Evolutionary conservation across 192 early-diverging fungal species (phyloP).

Genomic region (Piromyces finnis): DNA sequence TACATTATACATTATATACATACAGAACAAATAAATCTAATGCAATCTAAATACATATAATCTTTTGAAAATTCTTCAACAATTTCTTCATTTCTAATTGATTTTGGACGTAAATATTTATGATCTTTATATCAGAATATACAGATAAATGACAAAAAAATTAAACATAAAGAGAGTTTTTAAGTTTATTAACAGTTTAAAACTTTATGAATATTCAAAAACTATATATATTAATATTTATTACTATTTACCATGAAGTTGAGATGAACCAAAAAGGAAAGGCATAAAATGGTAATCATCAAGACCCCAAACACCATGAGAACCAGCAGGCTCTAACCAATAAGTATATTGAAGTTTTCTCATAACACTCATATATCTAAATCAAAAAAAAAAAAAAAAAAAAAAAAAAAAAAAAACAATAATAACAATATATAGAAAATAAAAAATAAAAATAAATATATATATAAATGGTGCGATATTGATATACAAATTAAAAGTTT

Average conservation of each 20-base stretch:
- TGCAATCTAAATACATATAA: conserved; percentile 73
- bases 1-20: no score
- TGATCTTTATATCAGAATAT: conserved; percentile 22
- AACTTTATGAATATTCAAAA: no score
- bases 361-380: conserved; percentile 74
- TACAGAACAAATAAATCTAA: conserved; percentile 42
- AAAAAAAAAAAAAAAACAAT: background rate
- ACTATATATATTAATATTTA: no score
- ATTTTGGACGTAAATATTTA: conserved; percentile 51
- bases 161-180: no score
- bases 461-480: no score
- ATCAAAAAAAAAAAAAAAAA: background rate
- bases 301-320: conserved; percentile 97
- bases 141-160: no score
- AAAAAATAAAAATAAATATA: no score
- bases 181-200: no score
- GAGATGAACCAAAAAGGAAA: conserved; percentile 78
- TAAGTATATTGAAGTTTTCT: conserved; percentile 75
- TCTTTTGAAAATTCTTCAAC: conserved; percentile 40
- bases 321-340: conserved; percentile 93
- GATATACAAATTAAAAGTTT: no score
- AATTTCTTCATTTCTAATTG: conserved; percentile 39
- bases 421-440: no score
- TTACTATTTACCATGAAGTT: conserved; percentile 59
- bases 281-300: conserved; percentile 97